Conservation (phyloP, 495 filamentous ascomycete genomes). For the Glonium stellatum region DNA sequence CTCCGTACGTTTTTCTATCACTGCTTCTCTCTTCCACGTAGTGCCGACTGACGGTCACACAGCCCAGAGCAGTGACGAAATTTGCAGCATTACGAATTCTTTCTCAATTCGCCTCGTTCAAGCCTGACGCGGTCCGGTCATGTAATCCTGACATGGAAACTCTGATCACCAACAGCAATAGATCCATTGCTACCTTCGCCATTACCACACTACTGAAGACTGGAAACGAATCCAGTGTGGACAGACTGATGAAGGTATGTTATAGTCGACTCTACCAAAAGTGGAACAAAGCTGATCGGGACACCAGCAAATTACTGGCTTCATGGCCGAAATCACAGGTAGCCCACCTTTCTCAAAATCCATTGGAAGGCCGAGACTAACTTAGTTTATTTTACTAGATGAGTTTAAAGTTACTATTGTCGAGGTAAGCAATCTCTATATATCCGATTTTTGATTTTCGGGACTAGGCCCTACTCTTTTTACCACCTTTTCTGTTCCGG, state of each 20-base stretch:
- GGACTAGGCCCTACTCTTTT: too few relatives aligned
- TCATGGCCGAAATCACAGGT: constrained; percentile 31
- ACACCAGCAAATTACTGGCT: constrained; percentile 54
- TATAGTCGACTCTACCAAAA: too few relatives aligned
- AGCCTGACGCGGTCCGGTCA: constrained; percentile 80
- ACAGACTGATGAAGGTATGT: constrained; percentile 71
- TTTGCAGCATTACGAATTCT: constrained; percentile 97
- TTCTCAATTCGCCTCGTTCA: constrained; percentile 56
- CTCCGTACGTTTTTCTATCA: too few relatives aligned
- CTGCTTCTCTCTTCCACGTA: too few relatives aligned
- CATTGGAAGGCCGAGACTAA: neutral
- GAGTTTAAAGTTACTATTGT: constrained; percentile 99
- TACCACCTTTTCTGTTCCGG: too few relatives aligned
- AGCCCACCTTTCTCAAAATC: neutral
- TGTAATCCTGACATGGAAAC: constrained; percentile 97
- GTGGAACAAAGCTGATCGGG: neutral
- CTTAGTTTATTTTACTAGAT: constrained; percentile 39
- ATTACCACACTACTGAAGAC: constrained; percentile 98
- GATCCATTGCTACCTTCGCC: constrained; percentile 95
- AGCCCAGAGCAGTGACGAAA: constrained; percentile 77
- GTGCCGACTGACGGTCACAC: too few relatives aligned
- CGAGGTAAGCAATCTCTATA: constrained; percentile 39
- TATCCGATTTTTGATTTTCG: too few relatives aligned
- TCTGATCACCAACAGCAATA: constrained; percentile 91
- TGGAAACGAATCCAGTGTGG: constrained; percentile 92